Evolutionary conservation across 2,329 filamentous ascomycete species (phyloP).

Genomic region (Hypoxylon sp.): DNA sequence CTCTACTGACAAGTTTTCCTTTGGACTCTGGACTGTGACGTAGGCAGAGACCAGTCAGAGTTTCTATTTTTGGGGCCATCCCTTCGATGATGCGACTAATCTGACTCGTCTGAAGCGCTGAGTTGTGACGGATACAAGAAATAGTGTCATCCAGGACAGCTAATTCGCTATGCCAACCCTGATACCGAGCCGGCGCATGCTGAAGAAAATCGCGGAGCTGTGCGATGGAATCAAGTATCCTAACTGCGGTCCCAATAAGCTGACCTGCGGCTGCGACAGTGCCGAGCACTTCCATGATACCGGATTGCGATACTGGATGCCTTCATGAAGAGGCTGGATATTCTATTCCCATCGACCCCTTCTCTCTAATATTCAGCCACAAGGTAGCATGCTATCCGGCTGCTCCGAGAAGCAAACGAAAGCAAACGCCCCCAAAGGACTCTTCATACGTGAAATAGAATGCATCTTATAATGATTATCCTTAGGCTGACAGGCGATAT

Average conservation of each 20-base stretch:
- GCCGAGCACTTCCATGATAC: slow-evolving; percentile 16
- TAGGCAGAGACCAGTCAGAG: not conserved
- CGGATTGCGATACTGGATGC: too few species aligned
- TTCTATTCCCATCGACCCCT: not conserved
- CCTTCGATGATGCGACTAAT: slow-evolving; percentile 1
- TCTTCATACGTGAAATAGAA: not conserved
- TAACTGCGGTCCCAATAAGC: slow-evolving; percentile 4
- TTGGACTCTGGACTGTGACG: not conserved
- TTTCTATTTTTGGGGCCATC: slow-evolving; percentile 13
- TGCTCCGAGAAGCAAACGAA: not conserved
- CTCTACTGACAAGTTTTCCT: not conserved
- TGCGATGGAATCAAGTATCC: slow-evolving; percentile 2
- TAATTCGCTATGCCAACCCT: slow-evolving; percentile 6
- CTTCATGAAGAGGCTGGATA: not conserved
- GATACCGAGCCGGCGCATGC: slow-evolving; percentile 17
- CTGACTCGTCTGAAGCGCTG: slow-evolving; percentile 9
- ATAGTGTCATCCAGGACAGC: not conserved
- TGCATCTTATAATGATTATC: not conserved
- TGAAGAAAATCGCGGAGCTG: slow-evolving; percentile 16
- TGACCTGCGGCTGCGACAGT: slow-evolving; percentile 19
- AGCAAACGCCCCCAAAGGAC: not conserved
- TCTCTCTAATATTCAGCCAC: not conserved
- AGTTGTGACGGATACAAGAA: not conserved
- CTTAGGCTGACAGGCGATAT: not conserved
- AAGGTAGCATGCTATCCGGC: not conserved